Evolutionary conservation across 805 yeast species (phyloP), one percentile per base, ranked within the genome.

Genomic region (Yamadazyma philogaea): DNA sequence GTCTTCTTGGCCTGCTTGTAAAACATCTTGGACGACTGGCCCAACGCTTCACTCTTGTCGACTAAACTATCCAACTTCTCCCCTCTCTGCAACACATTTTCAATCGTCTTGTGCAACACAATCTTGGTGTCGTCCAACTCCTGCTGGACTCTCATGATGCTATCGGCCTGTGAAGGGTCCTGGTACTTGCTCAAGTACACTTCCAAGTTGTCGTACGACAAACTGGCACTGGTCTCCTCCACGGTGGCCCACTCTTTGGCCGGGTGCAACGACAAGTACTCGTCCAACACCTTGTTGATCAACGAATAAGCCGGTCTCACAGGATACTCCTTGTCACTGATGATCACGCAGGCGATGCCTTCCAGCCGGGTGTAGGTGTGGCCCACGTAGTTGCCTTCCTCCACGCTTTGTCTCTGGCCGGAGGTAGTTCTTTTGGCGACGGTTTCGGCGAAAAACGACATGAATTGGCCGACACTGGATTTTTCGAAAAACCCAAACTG

Each of bases 61-160:
- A 93, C 98, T 54, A 93, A 74, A 32, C 93, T 77, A 60, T 93
- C 99, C 56, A 93, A 78, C 58, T 89, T 89, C 66, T 93, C 99
- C 39, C 99, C 99, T 63, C 99, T 81, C 64, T 88, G 95, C 60
- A 93, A 75, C 7, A 93, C 96, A 48, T 84, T 77, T 66, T 93
- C 97, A 52, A 93, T 91, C 36, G 97, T 89, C 69, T 91, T 90
- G 68, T 93, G 98, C 57, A 93, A 74, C 31, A 90, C 96, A 54
- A 91, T 87, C 72, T 93, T 93, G 28, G 99, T 93, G 61, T 93
- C 99, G 64, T 93, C 99, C 56, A 93, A 78, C 66, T 93, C 99
- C 60, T 89, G 95, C 71, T 93, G 99, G 17, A 93, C 99, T 63
- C 84, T 86, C 95, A 93, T 84, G 49, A 93, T 81, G 8, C 96